Conservation (phyloP, 1,284 basidiomycete genomes). For the Sporisorium iseilematis-ciliati region DNA sequence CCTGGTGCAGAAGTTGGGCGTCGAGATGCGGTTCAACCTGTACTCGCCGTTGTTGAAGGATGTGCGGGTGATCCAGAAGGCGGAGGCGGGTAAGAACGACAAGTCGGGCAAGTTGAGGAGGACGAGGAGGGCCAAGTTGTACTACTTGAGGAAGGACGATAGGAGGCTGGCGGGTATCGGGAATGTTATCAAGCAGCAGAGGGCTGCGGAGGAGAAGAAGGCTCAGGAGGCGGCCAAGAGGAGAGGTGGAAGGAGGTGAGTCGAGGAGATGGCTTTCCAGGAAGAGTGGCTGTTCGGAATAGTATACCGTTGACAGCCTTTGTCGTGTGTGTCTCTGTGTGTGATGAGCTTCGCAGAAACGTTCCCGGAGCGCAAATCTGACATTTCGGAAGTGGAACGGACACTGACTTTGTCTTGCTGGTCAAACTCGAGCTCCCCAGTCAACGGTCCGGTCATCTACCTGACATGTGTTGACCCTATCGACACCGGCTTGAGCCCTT, state of each 20-base stretch:
- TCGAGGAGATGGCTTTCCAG: not conserved
- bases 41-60: slow-evolving; percentile 68
- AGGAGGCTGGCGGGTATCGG: slow-evolving; percentile 58
- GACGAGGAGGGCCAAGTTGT: slow-evolving; percentile 66
- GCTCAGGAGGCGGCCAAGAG: slow-evolving; percentile 45
- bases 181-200: slow-evolving; percentile 60
- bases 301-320: not conserved
- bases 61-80: slow-evolving; percentile 62
- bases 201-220: slow-evolving; percentile 50
- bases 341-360: not conserved
- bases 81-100: slow-evolving; percentile 60
- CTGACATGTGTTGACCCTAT: not conserved
- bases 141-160: slow-evolving; percentile 66
- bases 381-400: not conserved
- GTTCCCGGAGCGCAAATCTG: too few species aligned
- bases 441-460: not conserved
- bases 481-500: not conserved
- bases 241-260: slow-evolving; percentile 32
- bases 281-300: not conserved
- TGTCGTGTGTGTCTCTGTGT: not conserved
- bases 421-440: not conserved
- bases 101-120: slow-evolving; percentile 54
- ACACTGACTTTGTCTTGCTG: not conserved
- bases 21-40: slow-evolving; percentile 67
- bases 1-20: slow-evolving; percentile 67